A percentile compares a stretch with the other conserved stretches of the same genome.
These are phyloP conservation scores for Magnusiomyces starmeri DNA, from an alignment of 1,139 yeast genomes.

Conservation along the genomic window DNA sequence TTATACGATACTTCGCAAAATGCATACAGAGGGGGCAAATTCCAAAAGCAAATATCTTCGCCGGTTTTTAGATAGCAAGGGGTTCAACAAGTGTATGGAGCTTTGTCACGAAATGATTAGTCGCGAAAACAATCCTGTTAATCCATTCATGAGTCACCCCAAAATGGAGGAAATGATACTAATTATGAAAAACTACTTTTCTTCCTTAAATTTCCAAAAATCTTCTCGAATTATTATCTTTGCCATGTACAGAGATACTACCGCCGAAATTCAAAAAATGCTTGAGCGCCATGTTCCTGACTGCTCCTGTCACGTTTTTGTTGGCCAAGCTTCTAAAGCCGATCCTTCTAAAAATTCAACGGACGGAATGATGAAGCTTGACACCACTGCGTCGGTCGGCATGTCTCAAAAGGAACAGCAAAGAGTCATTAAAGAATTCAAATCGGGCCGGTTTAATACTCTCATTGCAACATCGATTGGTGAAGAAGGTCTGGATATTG, in stretches of 20 bases:
- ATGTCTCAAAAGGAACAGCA: conserved; percentile 41
- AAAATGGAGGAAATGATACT: conserved; percentile 57
- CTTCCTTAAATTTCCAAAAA: conserved; percentile 11
- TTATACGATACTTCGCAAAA: conserved; percentile 39
- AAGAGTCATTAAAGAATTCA: conserved; percentile 65
- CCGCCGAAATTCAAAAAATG: conserved; percentile 71
- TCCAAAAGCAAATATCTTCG: conserved; percentile 24
- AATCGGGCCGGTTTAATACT: conserved; percentile 62
- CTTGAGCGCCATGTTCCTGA: conserved; percentile 42
- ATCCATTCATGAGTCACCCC: conserved; percentile 56
- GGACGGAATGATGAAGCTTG: conserved; percentile 20
- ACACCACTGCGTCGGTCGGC: conserved; percentile 21
- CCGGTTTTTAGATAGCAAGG: conserved; percentile 46
- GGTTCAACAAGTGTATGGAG: conserved; percentile 40
- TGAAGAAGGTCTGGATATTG: conserved; percentile 97
- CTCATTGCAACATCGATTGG: conserved; percentile 96
- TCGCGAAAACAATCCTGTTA: conserved; percentile 30
- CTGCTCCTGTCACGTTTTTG: conserved; percentile 75
- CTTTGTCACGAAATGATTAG: conserved; percentile 41
- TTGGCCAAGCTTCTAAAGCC: conserved; percentile 55
- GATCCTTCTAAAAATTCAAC: conserved; percentile 15
- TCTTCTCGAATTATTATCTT: conserved; percentile 73
- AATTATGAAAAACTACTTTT: conserved; percentile 52
- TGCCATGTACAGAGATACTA: conserved; percentile 84
- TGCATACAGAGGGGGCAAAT: conserved; percentile 5